Percentiles rank a stretch among this genome's conserved stretches.
phyloP scores from a whole-genome alignment of 73 alveolate genomes.

The Urostyla sp. region DNA sequence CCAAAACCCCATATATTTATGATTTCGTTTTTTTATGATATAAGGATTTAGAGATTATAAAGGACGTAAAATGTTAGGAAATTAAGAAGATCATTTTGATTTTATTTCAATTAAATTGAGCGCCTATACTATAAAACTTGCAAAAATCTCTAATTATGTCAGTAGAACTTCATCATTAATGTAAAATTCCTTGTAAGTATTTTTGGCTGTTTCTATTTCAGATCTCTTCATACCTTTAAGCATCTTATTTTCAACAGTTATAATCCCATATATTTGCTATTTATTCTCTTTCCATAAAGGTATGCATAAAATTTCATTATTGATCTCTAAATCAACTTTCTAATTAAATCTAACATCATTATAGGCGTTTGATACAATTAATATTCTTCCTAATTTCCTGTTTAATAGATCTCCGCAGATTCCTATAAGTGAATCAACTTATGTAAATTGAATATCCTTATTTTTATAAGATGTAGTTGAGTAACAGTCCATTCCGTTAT shows the following conservation, averaged over 20 bases:
- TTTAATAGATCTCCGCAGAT: conserved; percentile 21
- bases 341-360: conserved; percentile 18
- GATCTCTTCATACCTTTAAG: background rate
- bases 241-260: background rate
- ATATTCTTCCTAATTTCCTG: background rate
- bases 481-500: background rate
- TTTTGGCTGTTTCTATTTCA: too few relatives aligned
- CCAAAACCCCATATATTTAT: too few relatives aligned
- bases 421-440: background rate
- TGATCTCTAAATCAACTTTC: conserved; percentile 18
- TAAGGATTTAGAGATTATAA: too few relatives aligned
- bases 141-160: background rate
- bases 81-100: background rate
- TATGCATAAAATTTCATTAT: conserved; percentile 2
- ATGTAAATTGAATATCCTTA: background rate
- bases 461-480: too few relatives aligned
- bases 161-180: background rate
- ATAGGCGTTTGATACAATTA: background rate
- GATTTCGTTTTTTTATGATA: too few relatives aligned
- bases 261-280: background rate
- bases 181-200: background rate
- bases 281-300: background rate
- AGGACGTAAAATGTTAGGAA: too few relatives aligned
- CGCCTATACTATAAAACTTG: background rate
- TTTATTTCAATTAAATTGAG: background rate